These are phyloP conservation scores for Triadica sebifera DNA, from an alignment of 345 rosid species.

Conservation along the genomic window DNA sequence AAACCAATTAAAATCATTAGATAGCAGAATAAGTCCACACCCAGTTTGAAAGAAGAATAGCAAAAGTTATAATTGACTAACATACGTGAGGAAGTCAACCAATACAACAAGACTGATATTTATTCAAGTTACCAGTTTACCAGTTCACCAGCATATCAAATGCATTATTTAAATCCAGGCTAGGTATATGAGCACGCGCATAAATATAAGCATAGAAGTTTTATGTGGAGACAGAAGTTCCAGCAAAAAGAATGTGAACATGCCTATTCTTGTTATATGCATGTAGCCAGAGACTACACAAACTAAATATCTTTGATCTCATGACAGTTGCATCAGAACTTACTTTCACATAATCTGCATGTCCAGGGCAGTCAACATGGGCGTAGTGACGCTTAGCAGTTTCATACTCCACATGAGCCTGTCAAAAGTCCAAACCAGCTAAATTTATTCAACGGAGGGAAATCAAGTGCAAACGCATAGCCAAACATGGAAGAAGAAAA, in stretches of 20 bases:
- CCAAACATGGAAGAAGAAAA: neutral
- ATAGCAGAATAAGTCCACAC: neutral
- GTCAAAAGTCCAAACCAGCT: constrained; percentile 20
- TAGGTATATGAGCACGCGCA: too few relatives aligned
- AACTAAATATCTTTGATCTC: neutral
- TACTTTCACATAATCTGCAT: constrained; percentile 96
- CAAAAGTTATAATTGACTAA: neutral
- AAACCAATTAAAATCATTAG: constrained; percentile 20
- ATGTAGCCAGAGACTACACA: constrained; percentile 7
- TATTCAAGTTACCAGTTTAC: neutral
- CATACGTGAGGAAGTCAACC: neutral
- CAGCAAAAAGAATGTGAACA: neutral
- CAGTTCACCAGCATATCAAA: neutral
- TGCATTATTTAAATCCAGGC: neutral
- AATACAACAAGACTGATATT: neutral
- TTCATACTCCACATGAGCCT: constrained; percentile 99
- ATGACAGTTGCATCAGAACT: constrained; percentile 12
- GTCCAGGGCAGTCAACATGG: constrained; percentile 98
- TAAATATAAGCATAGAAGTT: neutral
- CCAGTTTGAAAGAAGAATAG: neutral
- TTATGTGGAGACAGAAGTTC: neutral
- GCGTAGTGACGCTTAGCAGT: constrained; percentile 87
- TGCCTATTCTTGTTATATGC: neutral
- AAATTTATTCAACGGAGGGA: too few relatives aligned
- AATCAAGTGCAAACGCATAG: neutral